A percentile compares a stretch with the other conserved stretches of the same genome.
Conservation (phyloP, 2,329 filamentous ascomycete species). For the Hypoxylon sp. region DNA sequence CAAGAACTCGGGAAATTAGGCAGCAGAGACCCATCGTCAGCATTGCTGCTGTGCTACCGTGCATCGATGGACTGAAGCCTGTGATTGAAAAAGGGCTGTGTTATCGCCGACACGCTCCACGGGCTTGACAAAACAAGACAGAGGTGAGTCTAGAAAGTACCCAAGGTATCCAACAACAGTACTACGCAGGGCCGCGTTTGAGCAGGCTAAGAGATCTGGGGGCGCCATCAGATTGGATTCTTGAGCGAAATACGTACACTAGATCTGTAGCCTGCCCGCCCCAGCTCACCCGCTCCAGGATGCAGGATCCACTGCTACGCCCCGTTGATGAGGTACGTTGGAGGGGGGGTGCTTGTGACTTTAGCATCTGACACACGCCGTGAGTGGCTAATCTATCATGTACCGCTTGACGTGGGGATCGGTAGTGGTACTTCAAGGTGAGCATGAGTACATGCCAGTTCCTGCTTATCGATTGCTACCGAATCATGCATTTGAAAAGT, state of each 20-base stretch:
- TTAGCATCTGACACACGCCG: slow-evolving; percentile 46
- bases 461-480: slow-evolving; percentile 31
- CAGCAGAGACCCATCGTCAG: slow-evolving; percentile 38
- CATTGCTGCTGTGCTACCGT: slow-evolving; percentile 17
- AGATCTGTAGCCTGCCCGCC: slow-evolving; percentile 30
- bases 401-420: slow-evolving; percentile 31
- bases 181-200: background rate
- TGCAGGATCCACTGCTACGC: slow-evolving; percentile 10
- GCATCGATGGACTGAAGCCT: background rate
- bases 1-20: slow-evolving; percentile 24
- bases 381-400: slow-evolving; percentile 41
- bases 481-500: slow-evolving; percentile 1
- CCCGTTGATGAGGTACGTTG: slow-evolving; percentile 26
- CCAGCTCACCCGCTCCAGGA: too few relatives aligned
- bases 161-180: slow-evolving; percentile 1
- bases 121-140: background rate
- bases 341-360: slow-evolving; percentile 49
- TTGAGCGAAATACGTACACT: slow-evolving; percentile 31
- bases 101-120: background rate
- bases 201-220: slow-evolving; percentile 33
- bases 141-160: background rate
- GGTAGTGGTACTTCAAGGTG: slow-evolving; percentile 44
- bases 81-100: slow-evolving; percentile 1
- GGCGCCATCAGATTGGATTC: slow-evolving; percentile 38
- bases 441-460: slow-evolving; percentile 32